Conservation (phyloP, 2,329 filamentous ascomycete genomes). For the Lachnellula cervina region DNA sequence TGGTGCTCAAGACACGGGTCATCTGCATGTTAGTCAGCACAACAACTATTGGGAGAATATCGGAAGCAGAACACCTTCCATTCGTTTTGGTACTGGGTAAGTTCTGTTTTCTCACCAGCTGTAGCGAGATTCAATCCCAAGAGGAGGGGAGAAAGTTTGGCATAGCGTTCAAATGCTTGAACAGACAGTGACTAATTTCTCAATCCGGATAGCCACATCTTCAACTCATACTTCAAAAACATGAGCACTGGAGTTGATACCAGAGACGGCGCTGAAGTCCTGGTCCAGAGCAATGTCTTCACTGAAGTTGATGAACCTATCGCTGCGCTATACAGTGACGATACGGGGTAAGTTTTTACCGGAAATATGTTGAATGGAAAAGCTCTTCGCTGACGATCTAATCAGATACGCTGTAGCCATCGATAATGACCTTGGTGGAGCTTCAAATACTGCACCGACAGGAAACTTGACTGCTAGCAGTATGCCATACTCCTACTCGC, state of each 20-base stretch:
- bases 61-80: constrained; percentile 41
- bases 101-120: too few relatives aligned
- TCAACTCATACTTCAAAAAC: constrained; percentile 47
- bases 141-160: too few relatives aligned
- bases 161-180: too few relatives aligned
- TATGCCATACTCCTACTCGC: constrained; percentile 49
- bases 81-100: constrained; percentile 58
- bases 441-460: constrained; percentile 42
- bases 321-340: constrained; percentile 16
- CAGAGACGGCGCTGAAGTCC: constrained; percentile 51
- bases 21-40: constrained; percentile 25
- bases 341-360: constrained; percentile 6
- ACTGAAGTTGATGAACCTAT: constrained; percentile 38
- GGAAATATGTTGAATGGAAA: not conserved
- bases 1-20: constrained; percentile 24
- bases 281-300: constrained; percentile 51
- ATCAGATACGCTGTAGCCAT: constrained; percentile 40
- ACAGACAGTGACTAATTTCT: constrained; percentile 41
- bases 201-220: not conserved
- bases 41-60: constrained; percentile 26
- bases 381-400: constrained; percentile 35
- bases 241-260: constrained; percentile 51
- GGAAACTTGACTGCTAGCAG: constrained; percentile 42
- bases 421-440: constrained; percentile 45
- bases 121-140: too few relatives aligned